These are phyloP conservation scores for Pythium myriotylum DNA, from an alignment of 352 stramenopile species.

Conservation along the genomic window DNA sequence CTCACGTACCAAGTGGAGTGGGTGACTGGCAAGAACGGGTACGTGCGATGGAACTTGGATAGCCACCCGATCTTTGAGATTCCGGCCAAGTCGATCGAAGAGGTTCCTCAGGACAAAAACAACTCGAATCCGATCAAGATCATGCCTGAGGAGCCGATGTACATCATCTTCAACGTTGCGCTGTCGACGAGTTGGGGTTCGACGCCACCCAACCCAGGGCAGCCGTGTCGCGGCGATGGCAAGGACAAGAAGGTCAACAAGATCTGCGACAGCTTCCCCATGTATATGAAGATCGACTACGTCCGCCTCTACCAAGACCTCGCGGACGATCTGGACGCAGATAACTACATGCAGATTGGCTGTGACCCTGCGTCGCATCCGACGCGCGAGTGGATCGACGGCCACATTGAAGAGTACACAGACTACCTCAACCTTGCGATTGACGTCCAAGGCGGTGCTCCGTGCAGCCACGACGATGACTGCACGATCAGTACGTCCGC, in stretches of 20 bases:
- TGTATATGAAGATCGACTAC: slow-evolving; percentile 46
- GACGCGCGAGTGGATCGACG: slow-evolving; percentile 51
- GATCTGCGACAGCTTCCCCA: slow-evolving; percentile 31
- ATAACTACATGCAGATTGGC: slow-evolving; percentile 58
- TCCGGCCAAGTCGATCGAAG: slow-evolving; percentile 19
- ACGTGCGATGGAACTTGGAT: slow-evolving; percentile 17
- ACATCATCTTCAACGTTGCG: slow-evolving; percentile 87
- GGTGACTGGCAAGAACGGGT: slow-evolving; percentile 24
- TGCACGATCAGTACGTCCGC: slow-evolving; percentile 42
- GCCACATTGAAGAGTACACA: slow-evolving; percentile 59
- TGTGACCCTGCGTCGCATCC: slow-evolving; percentile 44
- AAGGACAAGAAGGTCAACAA: slow-evolving; percentile 13
- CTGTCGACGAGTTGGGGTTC: slow-evolving; percentile 70
- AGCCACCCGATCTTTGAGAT: slow-evolving; percentile 33
- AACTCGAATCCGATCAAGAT: slow-evolving; percentile 29
- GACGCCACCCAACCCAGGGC: slow-evolving; percentile 30
- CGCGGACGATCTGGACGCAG: slow-evolving; percentile 32
- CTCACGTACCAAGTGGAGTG: slow-evolving; percentile 65
- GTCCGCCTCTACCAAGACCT: slow-evolving; percentile 47
- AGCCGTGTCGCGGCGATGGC: slow-evolving; percentile 27
- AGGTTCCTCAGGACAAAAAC: slow-evolving; percentile 14
- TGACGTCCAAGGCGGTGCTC: slow-evolving; percentile 46
- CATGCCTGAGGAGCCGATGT: slow-evolving; percentile 70
- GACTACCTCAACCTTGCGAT: slow-evolving; percentile 55
- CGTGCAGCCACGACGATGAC: slow-evolving; percentile 56